A percentile compares a stretch with the other conserved stretches of the same genome.
Conservation (phyloP, 345 rosid species). For the Euphorbia peplus region DNA sequence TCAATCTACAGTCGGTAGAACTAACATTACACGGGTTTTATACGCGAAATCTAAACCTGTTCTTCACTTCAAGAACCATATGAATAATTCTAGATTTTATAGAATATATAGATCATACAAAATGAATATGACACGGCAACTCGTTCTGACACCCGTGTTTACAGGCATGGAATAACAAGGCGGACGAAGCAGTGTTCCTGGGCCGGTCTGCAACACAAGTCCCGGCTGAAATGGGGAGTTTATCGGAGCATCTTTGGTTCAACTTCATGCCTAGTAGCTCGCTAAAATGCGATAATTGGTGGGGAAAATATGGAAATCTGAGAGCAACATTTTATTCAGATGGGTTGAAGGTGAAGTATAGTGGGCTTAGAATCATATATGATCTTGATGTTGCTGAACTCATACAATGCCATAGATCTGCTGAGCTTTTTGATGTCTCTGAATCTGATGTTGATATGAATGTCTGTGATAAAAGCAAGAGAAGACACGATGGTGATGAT, state of each 20-base stretch:
- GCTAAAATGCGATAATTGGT: neutral
- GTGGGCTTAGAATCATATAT: slow-evolving; percentile 8
- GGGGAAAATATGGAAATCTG: neutral
- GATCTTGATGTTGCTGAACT: slow-evolving; percentile 4
- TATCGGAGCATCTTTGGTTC: neutral
- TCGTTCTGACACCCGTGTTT: too few species aligned
- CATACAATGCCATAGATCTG: neutral
- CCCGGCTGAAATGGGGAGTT: neutral
- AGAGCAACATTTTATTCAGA: neutral
- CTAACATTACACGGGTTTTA: too few species aligned
- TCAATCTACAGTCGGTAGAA: too few species aligned
- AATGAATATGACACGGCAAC: too few species aligned
- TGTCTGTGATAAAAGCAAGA: neutral
- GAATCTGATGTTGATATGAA: too few species aligned
- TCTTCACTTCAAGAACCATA: too few species aligned
- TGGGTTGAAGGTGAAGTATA: slow-evolving; percentile 1
- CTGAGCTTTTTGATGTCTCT: neutral
- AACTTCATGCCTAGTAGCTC: slow-evolving; percentile 4
- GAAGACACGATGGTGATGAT: neutral
- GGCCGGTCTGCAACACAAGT: neutral
- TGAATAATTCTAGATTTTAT: too few species aligned
- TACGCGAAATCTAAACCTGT: too few species aligned
- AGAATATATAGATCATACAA: too few species aligned
- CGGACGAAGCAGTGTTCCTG: neutral
- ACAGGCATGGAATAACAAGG: neutral